A percentile compares a stretch with the other conserved stretches of the same genome.
Evolutionary conservation across 2,329 filamentous ascomycete genomes (phyloP).

Genomic region (Sporothrix curviconia): DNA sequence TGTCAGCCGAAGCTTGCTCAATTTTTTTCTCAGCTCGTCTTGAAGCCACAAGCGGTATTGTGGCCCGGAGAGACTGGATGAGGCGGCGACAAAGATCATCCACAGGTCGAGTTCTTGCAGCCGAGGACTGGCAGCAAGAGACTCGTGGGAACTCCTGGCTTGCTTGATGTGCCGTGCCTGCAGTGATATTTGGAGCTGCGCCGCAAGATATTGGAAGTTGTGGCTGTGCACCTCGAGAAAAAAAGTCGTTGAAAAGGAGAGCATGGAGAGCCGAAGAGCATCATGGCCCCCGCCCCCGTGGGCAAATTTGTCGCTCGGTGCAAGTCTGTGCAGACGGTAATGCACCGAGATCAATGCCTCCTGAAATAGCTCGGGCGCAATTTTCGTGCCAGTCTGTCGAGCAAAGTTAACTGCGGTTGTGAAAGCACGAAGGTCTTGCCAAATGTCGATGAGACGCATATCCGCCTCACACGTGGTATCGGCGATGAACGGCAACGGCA

Average conservation of each 20-base stretch:
- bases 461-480: neutral
- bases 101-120: neutral
- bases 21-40: neutral
- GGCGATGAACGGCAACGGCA: no score
- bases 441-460: neutral
- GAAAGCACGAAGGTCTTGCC: neutral
- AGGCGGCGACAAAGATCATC: neutral
- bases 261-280: neutral
- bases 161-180: neutral
- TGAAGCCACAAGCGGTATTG: neutral
- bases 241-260: neutral
- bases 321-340: neutral
- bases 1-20: neutral
- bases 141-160: neutral
- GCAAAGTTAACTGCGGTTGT: neutral
- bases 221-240: neutral
- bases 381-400: neutral
- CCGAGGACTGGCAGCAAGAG: no score
- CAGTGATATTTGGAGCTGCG: neutral
- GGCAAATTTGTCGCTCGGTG: no score
- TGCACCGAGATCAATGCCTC: neutral
- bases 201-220: neutral
- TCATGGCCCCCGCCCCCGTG: neutral
- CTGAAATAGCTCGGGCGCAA: neutral
- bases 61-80: neutral